Evolutionary conservation across 441 rosid species (phyloP).

Genomic region (Populus hybrid): DNA sequence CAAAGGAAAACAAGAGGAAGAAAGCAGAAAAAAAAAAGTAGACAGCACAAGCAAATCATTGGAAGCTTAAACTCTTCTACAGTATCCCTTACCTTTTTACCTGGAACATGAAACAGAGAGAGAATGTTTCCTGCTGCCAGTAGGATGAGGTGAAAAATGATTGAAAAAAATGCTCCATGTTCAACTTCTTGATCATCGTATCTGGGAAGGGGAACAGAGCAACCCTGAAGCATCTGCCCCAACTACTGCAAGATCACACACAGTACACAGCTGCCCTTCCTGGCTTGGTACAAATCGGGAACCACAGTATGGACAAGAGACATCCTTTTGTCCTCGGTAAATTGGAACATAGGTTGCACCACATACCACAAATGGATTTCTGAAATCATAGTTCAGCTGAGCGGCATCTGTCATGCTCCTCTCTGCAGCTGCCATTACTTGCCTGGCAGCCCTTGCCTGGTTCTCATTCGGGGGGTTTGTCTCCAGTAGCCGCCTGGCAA

Average conservation of each 20-base stretch:
- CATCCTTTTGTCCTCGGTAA: constrained; percentile 82
- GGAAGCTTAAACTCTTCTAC: constrained; percentile 23
- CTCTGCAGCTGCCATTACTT: constrained; percentile 74
- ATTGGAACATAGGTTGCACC: constrained; percentile 87
- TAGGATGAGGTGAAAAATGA: constrained; percentile 6
- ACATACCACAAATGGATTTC: constrained; percentile 82
- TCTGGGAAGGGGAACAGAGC: constrained; percentile 58
- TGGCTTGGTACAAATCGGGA: constrained; percentile 71
- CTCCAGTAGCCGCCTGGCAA: constrained; percentile 68
- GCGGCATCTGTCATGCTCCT: constrained; percentile 65
- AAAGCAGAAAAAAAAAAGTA: neutral
- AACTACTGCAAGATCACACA: constrained; percentile 82
- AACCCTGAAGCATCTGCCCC: constrained; percentile 79
- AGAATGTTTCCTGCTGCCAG: constrained; percentile 5
- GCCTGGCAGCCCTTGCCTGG: constrained; percentile 73
- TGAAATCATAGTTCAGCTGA: constrained; percentile 71
- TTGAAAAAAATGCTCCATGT: constrained; percentile 36
- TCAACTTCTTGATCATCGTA: constrained; percentile 45
- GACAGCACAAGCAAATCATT: constrained; percentile 31
- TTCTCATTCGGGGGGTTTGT: constrained; percentile 65
- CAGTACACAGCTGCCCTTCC: constrained; percentile 69
- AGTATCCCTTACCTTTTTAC: constrained; percentile 30
- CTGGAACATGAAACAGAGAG: constrained; percentile 18
- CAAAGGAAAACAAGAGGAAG: constrained; percentile 5
- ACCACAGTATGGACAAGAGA: constrained; percentile 75